Evolutionary conservation across 768 basidiomycete species (phyloP).

Genomic region (Phaffia australis): DNA sequence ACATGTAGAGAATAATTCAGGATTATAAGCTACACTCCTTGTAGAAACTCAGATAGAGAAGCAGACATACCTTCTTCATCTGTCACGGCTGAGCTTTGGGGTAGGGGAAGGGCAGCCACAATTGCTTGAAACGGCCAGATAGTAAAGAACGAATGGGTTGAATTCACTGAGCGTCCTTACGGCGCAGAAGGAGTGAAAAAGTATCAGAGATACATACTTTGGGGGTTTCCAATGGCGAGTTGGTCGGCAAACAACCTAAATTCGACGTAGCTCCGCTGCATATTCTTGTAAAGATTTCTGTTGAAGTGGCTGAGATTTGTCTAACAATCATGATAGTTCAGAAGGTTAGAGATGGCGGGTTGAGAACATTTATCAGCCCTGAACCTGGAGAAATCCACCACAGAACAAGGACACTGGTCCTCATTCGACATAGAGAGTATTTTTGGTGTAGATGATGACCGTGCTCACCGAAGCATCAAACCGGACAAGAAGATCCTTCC

Average conservation of each 20-base stretch:
- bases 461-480: slow-evolving; percentile 80
- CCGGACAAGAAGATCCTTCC: slow-evolving; percentile 83
- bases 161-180: neutral
- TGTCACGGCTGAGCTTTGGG: slow-evolving; percentile 89
- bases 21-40: too few relatives aligned
- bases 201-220: slow-evolving; percentile 43
- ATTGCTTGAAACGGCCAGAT: slow-evolving; percentile 45
- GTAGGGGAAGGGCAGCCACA: slow-evolving; percentile 85
- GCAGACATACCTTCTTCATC: slow-evolving; percentile 65
- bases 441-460: neutral
- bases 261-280: slow-evolving; percentile 88
- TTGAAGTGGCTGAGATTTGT: slow-evolving; percentile 78
- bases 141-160: neutral
- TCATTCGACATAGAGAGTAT: neutral
- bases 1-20: neutral
- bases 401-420: neutral
- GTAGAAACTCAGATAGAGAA: neutral
- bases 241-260: slow-evolving; percentile 90
- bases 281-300: slow-evolving; percentile 59
- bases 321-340: slow-evolving; percentile 40
- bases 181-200: neutral
- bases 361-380: slow-evolving; percentile 2
- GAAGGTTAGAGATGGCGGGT: neutral
- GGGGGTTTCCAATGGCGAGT: slow-evolving; percentile 78
- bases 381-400: neutral